A percentile compares a stretch with the other conserved stretches of the same genome.
phyloP scores from a whole-genome alignment of 805 yeast species.

The Ogataea sp. region DNA sequence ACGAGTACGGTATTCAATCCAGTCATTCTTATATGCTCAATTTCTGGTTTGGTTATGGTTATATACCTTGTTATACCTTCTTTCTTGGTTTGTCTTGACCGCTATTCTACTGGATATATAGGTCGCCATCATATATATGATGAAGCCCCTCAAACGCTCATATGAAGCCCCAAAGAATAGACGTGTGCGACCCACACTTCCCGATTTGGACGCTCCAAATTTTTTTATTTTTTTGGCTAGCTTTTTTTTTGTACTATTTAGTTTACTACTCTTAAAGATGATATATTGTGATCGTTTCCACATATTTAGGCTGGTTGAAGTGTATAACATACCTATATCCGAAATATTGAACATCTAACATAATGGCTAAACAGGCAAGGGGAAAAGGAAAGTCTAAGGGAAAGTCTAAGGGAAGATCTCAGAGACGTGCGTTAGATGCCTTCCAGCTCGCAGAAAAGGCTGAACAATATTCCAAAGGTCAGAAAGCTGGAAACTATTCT shows the following conservation, averaged over 20 bases:
- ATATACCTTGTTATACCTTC: too few relatives aligned
- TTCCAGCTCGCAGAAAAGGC: slow-evolving; percentile 20
- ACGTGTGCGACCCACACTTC: too few relatives aligned
- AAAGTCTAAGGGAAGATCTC: slow-evolving; percentile 9
- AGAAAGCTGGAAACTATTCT: slow-evolving; percentile 4
- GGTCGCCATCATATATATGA: too few relatives aligned
- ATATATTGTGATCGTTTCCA: too few relatives aligned
- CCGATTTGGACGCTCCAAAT: background rate
- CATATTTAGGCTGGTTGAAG: too few relatives aligned
- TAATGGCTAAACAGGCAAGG: slow-evolving; percentile 6
- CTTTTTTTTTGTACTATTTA: background rate
- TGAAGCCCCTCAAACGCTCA: too few relatives aligned
- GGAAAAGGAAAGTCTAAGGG: slow-evolving; percentile 4
- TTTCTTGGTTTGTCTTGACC: too few relatives aligned
- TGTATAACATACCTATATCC: too few relatives aligned
- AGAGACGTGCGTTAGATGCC: slow-evolving; percentile 17
- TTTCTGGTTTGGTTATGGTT: too few relatives aligned
- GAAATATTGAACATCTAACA: slow-evolving; percentile 1
- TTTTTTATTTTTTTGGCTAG: background rate
- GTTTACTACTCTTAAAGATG: too few relatives aligned
- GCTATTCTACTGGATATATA: too few relatives aligned
- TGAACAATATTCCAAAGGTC: slow-evolving; percentile 4
- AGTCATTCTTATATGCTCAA: slow-evolving; percentile 28
- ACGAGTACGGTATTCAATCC: slow-evolving; percentile 49
- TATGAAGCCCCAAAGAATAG: too few relatives aligned